These are phyloP conservation scores for Citrus sp. DNA, from an alignment of 345 rosid species.

Conservation along the genomic window DNA sequence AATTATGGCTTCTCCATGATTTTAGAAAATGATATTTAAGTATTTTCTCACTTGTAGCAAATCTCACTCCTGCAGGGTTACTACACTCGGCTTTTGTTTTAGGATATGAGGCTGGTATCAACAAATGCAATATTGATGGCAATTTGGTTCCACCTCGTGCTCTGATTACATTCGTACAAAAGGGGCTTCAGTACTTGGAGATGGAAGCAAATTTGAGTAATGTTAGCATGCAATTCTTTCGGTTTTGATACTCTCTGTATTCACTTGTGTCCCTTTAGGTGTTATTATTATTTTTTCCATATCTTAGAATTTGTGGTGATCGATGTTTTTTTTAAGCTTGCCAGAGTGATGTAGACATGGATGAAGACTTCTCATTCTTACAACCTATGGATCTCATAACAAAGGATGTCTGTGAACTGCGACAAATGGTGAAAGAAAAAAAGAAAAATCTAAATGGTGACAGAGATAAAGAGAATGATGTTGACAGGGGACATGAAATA, in stretches of 20 bases:
- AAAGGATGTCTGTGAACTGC: conserved; percentile 77
- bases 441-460: conserved; percentile 57
- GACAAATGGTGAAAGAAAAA: conserved; percentile 72
- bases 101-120: conserved; percentile 93
- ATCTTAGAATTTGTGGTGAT: conserved; percentile 26
- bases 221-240: conserved; percentile 44
- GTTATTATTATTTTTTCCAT: background rate
- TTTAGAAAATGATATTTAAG: background rate
- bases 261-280: background rate
- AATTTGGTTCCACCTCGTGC: conserved; percentile 95
- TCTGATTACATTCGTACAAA: conserved; percentile 83
- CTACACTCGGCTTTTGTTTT: conserved; percentile 83
- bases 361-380: conserved; percentile 94
- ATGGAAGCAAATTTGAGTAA: conserved; percentile 93
- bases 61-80: conserved; percentile 50
- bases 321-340: conserved; percentile 32
- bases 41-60: background rate
- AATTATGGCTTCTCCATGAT: background rate
- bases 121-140: conserved; percentile 84
- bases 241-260: background rate
- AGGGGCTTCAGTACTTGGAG: conserved; percentile 96
- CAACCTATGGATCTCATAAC: conserved; percentile 97
- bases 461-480: conserved; percentile 63
- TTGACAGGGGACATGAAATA: conserved; percentile 53
- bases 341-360: conserved; percentile 77